These are phyloP conservation scores for Debaryomyces maramus DNA, from an alignment of 805 yeast species.

Conservation along the genomic window DNA sequence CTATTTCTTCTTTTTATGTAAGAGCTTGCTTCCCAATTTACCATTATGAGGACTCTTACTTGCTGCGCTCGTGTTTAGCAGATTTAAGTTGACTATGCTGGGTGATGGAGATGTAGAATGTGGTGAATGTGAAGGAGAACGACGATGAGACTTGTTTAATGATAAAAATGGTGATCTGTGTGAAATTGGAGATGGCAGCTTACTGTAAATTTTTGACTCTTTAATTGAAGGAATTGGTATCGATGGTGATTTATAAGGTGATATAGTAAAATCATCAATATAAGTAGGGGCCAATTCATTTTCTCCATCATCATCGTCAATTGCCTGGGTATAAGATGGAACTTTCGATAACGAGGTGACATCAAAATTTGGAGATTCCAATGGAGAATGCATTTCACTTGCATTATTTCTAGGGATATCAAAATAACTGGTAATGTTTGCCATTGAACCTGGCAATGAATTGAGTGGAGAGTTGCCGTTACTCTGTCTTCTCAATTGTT, in stretches of 20 bases:
- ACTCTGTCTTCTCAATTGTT: constrained; percentile 30
- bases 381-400: background rate
- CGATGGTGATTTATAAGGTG: background rate
- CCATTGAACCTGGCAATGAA: constrained; percentile 10
- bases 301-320: constrained; percentile 37
- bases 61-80: background rate
- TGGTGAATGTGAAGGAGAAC: background rate
- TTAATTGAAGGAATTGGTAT: background rate
- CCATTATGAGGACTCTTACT: background rate
- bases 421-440: constrained; percentile 30
- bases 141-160: background rate
- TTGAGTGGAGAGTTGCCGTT: constrained; percentile 10
- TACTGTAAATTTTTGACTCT: background rate
- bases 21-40: background rate
- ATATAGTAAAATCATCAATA: background rate
- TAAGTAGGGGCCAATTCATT: constrained; percentile 24
- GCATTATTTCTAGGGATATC: constrained; percentile 22
- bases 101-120: background rate
- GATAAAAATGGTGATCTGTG: background rate
- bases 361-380: constrained; percentile 18
- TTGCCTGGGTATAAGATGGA: constrained; percentile 42
- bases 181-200: background rate
- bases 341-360: constrained; percentile 27
- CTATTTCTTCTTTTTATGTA: constrained; percentile 4
- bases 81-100: background rate